Percentiles rank a stretch among this genome's conserved stretches.
phyloP scores from a whole-genome alignment of 495 filamentous ascomycete genomes.

The Neurospora sp. region DNA sequence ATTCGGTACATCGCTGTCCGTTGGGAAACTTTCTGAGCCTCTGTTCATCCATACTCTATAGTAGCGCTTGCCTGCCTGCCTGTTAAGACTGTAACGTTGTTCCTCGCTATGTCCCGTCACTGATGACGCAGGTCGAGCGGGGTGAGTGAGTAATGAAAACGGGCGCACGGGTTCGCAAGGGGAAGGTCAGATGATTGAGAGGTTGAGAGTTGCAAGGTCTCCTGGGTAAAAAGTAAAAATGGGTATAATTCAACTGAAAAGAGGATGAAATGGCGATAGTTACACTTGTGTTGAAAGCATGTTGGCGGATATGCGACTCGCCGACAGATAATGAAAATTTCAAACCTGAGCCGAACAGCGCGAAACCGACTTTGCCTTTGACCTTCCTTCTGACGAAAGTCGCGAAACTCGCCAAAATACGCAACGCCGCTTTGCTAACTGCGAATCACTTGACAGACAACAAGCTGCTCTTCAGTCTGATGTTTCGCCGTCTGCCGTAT shows the following conservation, averaged over 20 bases:
- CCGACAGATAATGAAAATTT: not conserved
- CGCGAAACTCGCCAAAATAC: not conserved
- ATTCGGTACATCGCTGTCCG: slow-evolving; percentile 37
- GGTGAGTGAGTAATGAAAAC: not conserved
- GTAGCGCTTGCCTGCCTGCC: not conserved
- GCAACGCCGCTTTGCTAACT: not conserved
- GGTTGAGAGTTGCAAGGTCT: not conserved
- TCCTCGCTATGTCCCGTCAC: not conserved
- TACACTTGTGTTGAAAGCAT: not conserved
- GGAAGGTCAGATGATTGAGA: not conserved
- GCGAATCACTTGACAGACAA: not conserved
- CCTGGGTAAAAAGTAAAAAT: not conserved
- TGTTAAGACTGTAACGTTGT: not conserved
- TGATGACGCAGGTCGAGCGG: not conserved
- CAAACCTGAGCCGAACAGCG: not conserved
- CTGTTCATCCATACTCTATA: not conserved
- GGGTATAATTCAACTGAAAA: not conserved
- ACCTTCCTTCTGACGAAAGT: not conserved
- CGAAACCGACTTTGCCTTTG: not conserved
- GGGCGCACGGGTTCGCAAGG: not conserved
- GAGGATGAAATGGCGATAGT: not conserved
- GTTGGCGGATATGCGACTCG: not conserved
- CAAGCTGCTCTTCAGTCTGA: not conserved
- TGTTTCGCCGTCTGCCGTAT: not conserved
- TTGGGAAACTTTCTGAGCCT: slow-evolving; percentile 22